phyloP scores from a whole-genome alignment of 1,139 yeast species.

The Groenewaldozyma auringiensis region DNA sequence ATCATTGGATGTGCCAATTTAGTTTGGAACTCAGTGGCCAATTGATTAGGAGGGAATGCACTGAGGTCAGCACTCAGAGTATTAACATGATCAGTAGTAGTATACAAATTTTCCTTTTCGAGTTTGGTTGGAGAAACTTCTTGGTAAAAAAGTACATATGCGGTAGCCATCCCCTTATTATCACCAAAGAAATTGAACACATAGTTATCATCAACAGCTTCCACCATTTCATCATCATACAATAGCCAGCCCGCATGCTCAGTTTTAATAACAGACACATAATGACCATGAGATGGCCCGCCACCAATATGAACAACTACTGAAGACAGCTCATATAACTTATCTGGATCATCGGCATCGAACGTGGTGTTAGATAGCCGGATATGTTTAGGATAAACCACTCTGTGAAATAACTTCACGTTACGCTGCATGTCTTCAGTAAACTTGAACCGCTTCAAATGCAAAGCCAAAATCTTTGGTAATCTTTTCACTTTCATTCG shows the following conservation, averaged over 20 bases:
- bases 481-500: slow-evolving; percentile 73
- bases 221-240: slow-evolving; percentile 94
- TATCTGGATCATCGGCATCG: slow-evolving; percentile 42
- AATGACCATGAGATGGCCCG: slow-evolving; percentile 97
- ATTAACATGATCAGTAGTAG: slow-evolving; percentile 12
- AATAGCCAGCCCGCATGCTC: slow-evolving; percentile 78
- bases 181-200: slow-evolving; percentile 87
- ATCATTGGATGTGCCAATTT: neutral
- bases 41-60: neutral
- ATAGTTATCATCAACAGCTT: slow-evolving; percentile 72
- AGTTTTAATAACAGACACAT: slow-evolving; percentile 78
- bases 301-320: slow-evolving; percentile 94
- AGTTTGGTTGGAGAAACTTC: slow-evolving; percentile 26
- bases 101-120: slow-evolving; percentile 23
- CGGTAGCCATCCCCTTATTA: slow-evolving; percentile 82
- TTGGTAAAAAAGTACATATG: slow-evolving; percentile 77
- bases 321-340: slow-evolving; percentile 72
- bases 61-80: neutral
- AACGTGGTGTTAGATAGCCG: slow-evolving; percentile 70
- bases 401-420: slow-evolving; percentile 80
- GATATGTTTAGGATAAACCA: slow-evolving; percentile 69
- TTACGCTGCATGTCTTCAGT: slow-evolving; percentile 75
- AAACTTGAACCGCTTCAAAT: slow-evolving; percentile 85
- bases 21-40: neutral
- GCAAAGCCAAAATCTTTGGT: slow-evolving; percentile 75